phyloP scores from a whole-genome alignment of 139 green algal genomes.

The Chlamydomonas applanata region DNA sequence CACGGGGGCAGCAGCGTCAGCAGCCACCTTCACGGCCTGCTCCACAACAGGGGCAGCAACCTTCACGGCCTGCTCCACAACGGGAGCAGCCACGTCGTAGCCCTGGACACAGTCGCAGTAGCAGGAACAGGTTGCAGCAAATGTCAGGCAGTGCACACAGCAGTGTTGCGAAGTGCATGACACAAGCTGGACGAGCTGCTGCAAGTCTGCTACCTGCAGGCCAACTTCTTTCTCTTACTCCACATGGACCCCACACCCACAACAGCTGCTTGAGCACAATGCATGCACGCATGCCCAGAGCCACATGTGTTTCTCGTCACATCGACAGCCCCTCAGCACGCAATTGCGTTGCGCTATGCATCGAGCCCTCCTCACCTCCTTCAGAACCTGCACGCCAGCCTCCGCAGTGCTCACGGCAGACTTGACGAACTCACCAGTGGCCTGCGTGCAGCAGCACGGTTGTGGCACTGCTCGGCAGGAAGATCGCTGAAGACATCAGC shows the following conservation, averaged over 20 bases:
- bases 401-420: conserved; percentile 24
- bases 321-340: neutral
- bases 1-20: conserved; percentile 45
- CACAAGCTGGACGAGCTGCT: neutral
- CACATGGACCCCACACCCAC: no score
- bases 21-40: conserved; percentile 29
- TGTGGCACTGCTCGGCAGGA: neutral
- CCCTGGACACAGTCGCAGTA: conserved; percentile 34
- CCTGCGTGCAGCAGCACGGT: conserved; percentile 18
- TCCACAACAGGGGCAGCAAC: conserved; percentile 46
- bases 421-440: conserved; percentile 41
- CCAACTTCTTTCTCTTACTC: no score
- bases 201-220: neutral
- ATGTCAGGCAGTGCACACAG: neutral
- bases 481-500: neutral
- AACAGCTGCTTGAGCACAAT: neutral
- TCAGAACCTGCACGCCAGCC: conserved; percentile 32
- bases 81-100: conserved; percentile 59
- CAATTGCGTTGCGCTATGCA: no score
- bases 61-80: conserved; percentile 53
- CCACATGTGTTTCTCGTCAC: neutral
- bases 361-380: conserved; percentile 27
- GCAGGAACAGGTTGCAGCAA: neutral
- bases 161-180: neutral
- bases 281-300: no score